phyloP scores from a whole-genome alignment of 129 eudicot genomes.

The Pseudognaphalium luteoalbum region DNA sequence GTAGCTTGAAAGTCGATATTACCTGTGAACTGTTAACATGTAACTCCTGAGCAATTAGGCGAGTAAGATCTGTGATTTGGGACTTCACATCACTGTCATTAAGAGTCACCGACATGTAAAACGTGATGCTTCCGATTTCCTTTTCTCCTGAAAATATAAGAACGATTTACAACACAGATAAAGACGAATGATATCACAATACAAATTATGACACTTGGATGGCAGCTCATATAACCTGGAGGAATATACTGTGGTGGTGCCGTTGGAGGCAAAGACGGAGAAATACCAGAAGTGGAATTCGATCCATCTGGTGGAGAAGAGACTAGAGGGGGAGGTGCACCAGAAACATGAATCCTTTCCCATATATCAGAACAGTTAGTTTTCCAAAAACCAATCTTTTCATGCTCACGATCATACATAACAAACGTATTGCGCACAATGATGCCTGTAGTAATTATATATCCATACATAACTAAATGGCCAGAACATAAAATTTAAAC shows the following conservation, averaged over 20 bases:
- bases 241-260: constrained; percentile 41
- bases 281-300: constrained; percentile 37
- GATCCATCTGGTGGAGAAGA: constrained; percentile 44
- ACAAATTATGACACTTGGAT: not conserved
- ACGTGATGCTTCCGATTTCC: constrained; percentile 58
- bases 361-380: constrained; percentile 93
- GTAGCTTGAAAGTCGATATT: constrained; percentile 11
- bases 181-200: not conserved
- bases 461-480: constrained; percentile 4
- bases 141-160: constrained; percentile 54
- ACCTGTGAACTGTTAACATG: constrained; percentile 82
- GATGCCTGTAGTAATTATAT: constrained; percentile 50
- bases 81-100: constrained; percentile 53
- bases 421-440: constrained; percentile 94
- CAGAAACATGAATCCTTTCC: constrained; percentile 61
- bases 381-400: constrained; percentile 96
- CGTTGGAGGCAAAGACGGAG: constrained; percentile 62
- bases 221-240: constrained; percentile 52
- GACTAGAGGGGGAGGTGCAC: constrained; percentile 41
- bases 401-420: constrained; percentile 89
- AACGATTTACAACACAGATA: not conserved
- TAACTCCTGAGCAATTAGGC: constrained; percentile 63
- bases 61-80: constrained; percentile 55
- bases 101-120: constrained; percentile 49
- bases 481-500: not conserved